These are phyloP conservation scores for Asparagopsis taxiformis DNA, from an alignment of 31 red algal species.

Conservation along the genomic window DNA sequence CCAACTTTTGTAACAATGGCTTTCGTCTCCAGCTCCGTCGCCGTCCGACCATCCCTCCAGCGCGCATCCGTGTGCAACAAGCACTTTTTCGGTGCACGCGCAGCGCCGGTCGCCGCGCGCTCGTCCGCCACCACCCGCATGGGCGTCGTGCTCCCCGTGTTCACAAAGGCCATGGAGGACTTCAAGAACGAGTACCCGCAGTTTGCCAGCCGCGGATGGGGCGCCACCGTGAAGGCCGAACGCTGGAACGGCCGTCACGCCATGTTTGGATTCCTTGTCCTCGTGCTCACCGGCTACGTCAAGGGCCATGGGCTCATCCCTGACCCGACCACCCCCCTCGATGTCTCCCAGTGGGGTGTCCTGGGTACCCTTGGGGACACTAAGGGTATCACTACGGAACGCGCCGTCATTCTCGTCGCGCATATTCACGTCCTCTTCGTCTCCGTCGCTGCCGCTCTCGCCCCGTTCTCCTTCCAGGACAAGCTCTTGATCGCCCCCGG, in stretches of 20 bases:
- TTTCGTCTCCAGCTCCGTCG: constrained; percentile 51
- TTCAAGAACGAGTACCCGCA: constrained; percentile 82
- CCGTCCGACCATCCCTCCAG: constrained; percentile 47
- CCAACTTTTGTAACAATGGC: constrained; percentile 39
- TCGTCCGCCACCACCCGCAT: constrained; percentile 21
- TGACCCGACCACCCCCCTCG: constrained; percentile 48
- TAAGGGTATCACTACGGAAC: constrained; percentile 62
- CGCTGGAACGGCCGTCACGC: constrained; percentile 97
- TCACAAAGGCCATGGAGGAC: constrained; percentile 89
- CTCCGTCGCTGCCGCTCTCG: constrained; percentile 77
- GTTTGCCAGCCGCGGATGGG: constrained; percentile 90
- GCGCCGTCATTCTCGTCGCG: constrained; percentile 86
- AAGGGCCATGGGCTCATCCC: constrained; percentile 92
- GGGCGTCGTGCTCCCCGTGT: constrained; percentile 24
- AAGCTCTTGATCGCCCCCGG: constrained; percentile 79
- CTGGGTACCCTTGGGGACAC: constrained; percentile 64
- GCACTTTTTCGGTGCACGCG: constrained; percentile 21
- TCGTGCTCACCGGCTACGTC: constrained; percentile 69
- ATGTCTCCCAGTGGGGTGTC: constrained; percentile 71
- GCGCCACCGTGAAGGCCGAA: constrained; percentile 88
- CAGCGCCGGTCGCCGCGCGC: constrained; percentile 7
- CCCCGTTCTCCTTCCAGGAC: constrained; percentile 93
- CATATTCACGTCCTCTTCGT: constrained; percentile 92
- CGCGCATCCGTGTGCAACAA: constrained; percentile 25
- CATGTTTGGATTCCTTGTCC: constrained; percentile 86